Percentiles rank a stretch among this genome's conserved stretches.
phyloP scores from a whole-genome alignment of 129 eudicot genomes.

The Pseudognaphalium luteoalbum region DNA sequence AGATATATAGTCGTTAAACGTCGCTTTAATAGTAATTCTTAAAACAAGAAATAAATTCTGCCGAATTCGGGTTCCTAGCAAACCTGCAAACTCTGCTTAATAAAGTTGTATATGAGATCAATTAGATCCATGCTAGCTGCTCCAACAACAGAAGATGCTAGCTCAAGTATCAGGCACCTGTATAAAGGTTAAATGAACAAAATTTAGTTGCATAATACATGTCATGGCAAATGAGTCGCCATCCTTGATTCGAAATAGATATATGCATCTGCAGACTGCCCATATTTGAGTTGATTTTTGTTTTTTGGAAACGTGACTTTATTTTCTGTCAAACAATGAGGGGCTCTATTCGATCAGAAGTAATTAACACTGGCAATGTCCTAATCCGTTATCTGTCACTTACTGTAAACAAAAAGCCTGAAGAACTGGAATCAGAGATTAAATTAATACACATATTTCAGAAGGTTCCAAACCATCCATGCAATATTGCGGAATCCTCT shows the following conservation, averaged over 20 bases:
- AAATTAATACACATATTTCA: neutral
- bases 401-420: neutral
- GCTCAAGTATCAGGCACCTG: conserved; percentile 68
- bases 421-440: neutral
- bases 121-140: conserved; percentile 68
- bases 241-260: conserved; percentile 9
- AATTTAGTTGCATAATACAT: neutral
- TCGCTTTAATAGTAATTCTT: conserved; percentile 5
- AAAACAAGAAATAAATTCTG: neutral
- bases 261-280: conserved; percentile 2
- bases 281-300: neutral
- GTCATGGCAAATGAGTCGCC: conserved; percentile 3
- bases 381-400: neutral
- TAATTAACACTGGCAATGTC: neutral
- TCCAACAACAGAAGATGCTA: conserved; percentile 70
- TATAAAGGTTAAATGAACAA: neutral
- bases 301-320: neutral
- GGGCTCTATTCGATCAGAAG: neutral
- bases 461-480: conserved; percentile 1
- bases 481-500: neutral
- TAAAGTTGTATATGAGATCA: conserved; percentile 53
- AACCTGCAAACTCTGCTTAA: conserved; percentile 76
- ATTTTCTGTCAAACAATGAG: neutral
- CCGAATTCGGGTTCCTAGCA: conserved; percentile 18
- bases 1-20: conserved; percentile 7